A percentile compares a stretch with the other conserved stretches of the same genome.
Conservation (phyloP, 192 early-diverging fungal species). For the Podila epigama region DNA sequence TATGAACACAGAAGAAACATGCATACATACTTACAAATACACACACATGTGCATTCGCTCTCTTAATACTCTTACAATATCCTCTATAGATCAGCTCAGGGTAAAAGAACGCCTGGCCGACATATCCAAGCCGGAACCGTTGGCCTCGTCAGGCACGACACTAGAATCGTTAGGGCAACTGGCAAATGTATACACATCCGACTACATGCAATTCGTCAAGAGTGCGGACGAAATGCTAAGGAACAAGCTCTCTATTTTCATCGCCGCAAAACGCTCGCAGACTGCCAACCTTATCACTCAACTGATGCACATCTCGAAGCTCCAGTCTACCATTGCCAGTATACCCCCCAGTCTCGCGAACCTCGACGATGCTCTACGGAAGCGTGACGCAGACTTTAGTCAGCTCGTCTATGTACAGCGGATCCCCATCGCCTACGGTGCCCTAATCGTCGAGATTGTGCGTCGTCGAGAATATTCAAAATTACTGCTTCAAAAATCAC, state of each 20-base stretch:
- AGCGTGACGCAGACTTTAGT: conserved; percentile 42
- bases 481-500: conserved; percentile 48
- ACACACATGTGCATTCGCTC: no score
- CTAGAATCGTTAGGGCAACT: conserved; percentile 57
- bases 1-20: no score
- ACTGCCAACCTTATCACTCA: conserved; percentile 47
- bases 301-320: conserved; percentile 49
- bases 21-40: no score
- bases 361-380: conserved; percentile 40
- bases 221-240: conserved; percentile 34
- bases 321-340: conserved; percentile 51
- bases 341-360: conserved; percentile 43
- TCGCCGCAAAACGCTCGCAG: conserved; percentile 42
- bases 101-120: conserved; percentile 16
- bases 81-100: conserved; percentile 20
- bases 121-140: conserved; percentile 16
- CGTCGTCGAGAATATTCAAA: conserved; percentile 59
- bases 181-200: conserved; percentile 51
- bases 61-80: no score
- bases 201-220: conserved; percentile 44
- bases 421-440: conserved; percentile 60
- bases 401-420: conserved; percentile 47
- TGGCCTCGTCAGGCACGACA: conserved; percentile 29
- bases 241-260: conserved; percentile 36
- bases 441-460: conserved; percentile 56